Percentiles rank a stretch among this genome's conserved stretches.
phyloP scores from a whole-genome alignment of 179 eudicot genomes.

The Pouteria campechiana region DNA sequence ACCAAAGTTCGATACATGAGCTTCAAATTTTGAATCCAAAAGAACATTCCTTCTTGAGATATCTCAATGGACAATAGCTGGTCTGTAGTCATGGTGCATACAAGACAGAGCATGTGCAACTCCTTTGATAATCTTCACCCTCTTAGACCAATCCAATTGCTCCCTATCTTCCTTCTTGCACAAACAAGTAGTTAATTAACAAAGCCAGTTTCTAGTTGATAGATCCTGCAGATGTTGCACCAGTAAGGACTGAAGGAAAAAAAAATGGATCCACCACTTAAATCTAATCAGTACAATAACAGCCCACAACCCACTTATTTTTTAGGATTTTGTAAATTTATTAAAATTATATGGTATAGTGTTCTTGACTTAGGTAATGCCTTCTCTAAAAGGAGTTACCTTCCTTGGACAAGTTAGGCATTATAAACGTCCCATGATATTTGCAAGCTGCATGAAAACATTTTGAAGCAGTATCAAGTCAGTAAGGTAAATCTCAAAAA shows the following conservation, averaged over 20 bases:
- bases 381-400: slow-evolving; percentile 40
- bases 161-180: slow-evolving; percentile 5
- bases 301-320: too few relatives aligned
- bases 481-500: too few relatives aligned
- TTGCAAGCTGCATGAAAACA: slow-evolving; percentile 70
- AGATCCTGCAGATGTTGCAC: too few relatives aligned
- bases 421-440: slow-evolving; percentile 69
- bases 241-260: too few relatives aligned
- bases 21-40: slow-evolving; percentile 28
- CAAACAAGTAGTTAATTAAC: too few relatives aligned
- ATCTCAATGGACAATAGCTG: slow-evolving; percentile 53
- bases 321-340: too few relatives aligned
- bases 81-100: slow-evolving; percentile 51
- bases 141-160: slow-evolving; percentile 26
- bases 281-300: too few relatives aligned
- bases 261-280: too few relatives aligned
- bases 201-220: too few relatives aligned
- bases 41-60: slow-evolving; percentile 35
- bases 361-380: too few relatives aligned
- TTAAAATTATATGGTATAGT: too few relatives aligned
- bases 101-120: slow-evolving; percentile 41
- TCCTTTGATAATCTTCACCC: slow-evolving; percentile 32
- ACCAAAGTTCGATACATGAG: slow-evolving; percentile 39
- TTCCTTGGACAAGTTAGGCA: slow-evolving; percentile 94
- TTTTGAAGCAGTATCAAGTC: too few relatives aligned